phyloP scores from a whole-genome alignment of 768 basidiomycete species.

The Bullera alba region DNA sequence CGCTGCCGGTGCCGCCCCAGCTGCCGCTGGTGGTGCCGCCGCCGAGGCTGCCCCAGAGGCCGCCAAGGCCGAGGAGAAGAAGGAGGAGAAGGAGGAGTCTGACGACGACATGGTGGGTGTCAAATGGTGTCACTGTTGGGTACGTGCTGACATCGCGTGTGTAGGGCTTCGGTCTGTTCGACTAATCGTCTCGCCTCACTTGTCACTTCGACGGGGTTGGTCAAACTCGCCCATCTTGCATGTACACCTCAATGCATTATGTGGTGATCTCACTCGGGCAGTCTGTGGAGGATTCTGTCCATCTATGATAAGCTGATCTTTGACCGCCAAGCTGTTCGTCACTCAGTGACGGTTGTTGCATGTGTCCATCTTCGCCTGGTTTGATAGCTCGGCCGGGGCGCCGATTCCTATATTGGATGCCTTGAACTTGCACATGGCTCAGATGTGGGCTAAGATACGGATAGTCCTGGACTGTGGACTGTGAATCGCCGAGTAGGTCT shows the following conservation, averaged over 20 bases:
- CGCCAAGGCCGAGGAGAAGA: slow-evolving; percentile 64
- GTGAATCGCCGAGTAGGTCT: too few species aligned
- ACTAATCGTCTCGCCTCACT: slow-evolving; percentile 50
- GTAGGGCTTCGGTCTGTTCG: slow-evolving; percentile 91
- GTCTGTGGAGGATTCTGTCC: too few species aligned
- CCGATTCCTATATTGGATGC: too few species aligned
- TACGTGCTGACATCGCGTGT: not conserved
- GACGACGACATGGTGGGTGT: slow-evolving; percentile 45
- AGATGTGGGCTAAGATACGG: too few species aligned
- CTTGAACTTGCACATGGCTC: too few species aligned
- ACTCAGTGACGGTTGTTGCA: too few species aligned
- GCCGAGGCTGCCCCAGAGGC: slow-evolving; percentile 54
- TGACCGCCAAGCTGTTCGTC: too few species aligned
- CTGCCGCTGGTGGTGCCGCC: slow-evolving; percentile 55
- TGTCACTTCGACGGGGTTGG: not conserved
- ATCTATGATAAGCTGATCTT: too few species aligned
- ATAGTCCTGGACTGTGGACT: too few species aligned
- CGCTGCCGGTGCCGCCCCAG: slow-evolving; percentile 55
- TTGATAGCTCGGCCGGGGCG: too few species aligned
- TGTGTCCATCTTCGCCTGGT: too few species aligned
- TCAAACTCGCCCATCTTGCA: not conserved
- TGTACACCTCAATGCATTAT: not conserved
- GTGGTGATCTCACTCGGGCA: too few species aligned
- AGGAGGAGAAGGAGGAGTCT: slow-evolving; percentile 55
- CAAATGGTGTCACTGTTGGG: not conserved